A percentile compares a stretch with the other conserved stretches of the same genome.
phyloP scores from a whole-genome alignment of 1,139 yeast species.

The Yamadazyma songkhlaensis region DNA sequence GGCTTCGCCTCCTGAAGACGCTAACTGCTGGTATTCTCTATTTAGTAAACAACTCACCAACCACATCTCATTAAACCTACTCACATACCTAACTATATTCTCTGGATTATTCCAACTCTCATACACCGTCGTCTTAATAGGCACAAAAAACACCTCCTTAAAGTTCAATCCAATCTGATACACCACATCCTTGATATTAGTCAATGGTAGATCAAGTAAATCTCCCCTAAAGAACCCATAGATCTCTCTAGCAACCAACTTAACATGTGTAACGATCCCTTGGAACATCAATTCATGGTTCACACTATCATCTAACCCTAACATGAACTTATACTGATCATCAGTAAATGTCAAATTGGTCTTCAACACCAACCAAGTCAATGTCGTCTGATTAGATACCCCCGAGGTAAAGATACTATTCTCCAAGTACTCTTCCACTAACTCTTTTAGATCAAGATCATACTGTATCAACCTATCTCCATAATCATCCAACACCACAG shows the following conservation, averaged over 20 bases:
- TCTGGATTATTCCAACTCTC: neutral
- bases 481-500: constrained; percentile 9
- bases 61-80: constrained; percentile 17
- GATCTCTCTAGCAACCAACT: constrained; percentile 3
- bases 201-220: constrained; percentile 12
- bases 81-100: constrained; percentile 8
- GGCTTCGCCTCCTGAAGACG: no score
- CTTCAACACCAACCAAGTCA: constrained; percentile 12
- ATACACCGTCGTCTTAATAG: constrained; percentile 3
- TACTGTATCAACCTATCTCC: constrained; percentile 3
- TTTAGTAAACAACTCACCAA: constrained; percentile 11
- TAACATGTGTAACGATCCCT: constrained; percentile 5
- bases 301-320: constrained; percentile 5
- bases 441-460: constrained; percentile 8
- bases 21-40: no score
- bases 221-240: constrained; percentile 4
- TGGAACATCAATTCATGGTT: constrained; percentile 3
- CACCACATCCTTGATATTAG: constrained; percentile 12
- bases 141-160: constrained; percentile 14
- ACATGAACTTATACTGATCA: constrained; percentile 10
- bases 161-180: constrained; percentile 13
- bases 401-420: constrained; percentile 2
- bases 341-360: constrained; percentile 9
- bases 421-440: constrained; percentile 8
- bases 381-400: constrained; percentile 7